These are phyloP conservation scores for Rostrohypoxylon terebratum DNA, from an alignment of 495 filamentous ascomycete species.

Conservation along the genomic window DNA sequence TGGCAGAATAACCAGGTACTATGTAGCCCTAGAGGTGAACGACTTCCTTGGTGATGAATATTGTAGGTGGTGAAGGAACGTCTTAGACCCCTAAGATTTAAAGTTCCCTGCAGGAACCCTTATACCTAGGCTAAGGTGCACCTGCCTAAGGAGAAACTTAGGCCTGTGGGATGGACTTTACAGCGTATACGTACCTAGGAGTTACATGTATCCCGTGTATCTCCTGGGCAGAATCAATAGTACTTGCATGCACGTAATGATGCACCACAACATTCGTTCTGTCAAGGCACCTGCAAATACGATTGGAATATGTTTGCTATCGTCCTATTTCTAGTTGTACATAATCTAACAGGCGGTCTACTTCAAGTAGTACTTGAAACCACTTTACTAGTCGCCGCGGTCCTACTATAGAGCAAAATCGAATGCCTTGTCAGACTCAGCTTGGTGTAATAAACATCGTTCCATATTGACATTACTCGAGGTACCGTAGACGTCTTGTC, in stretches of 20 bases:
- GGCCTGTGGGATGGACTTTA: background rate
- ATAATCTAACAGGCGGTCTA: conserved; percentile 23
- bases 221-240: background rate
- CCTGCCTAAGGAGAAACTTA: background rate
- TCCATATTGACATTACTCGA: background rate
- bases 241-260: conserved; percentile 9
- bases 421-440: background rate
- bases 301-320: conserved; percentile 29
- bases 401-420: conserved; percentile 12
- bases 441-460: background rate
- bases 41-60: background rate
- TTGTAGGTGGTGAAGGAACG: background rate
- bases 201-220: conserved; percentile 1
- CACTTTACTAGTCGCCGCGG: conserved; percentile 1
- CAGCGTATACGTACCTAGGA: conserved; percentile 6
- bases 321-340: background rate
- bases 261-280: conserved; percentile 2
- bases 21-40: conserved; percentile 2
- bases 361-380: conserved; percentile 29
- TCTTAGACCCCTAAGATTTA: background rate
- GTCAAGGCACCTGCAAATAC: conserved; percentile 10
- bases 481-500: background rate
- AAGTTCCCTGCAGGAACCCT: conserved; percentile 5
- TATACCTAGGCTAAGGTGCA: conserved; percentile 20
- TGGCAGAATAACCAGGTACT: background rate